These are phyloP conservation scores for Pleurotus tuoliensis DNA, from an alignment of 768 basidiomycete genomes.

Conservation along the genomic window DNA sequence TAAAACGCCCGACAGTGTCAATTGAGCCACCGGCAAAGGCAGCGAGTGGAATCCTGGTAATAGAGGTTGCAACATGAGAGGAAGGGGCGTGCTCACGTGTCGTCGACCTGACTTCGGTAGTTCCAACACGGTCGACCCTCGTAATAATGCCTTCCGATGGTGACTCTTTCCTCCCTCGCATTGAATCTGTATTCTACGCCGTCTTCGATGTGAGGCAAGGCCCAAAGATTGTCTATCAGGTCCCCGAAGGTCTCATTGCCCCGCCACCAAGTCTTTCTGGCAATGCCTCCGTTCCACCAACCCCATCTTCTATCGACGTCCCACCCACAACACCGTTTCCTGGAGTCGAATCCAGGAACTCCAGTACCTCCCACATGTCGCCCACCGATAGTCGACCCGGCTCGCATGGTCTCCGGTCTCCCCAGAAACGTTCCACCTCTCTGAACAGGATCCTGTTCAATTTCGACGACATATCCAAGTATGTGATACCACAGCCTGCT, in stretches of 20 bases:
- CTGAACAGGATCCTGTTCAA: slow-evolving; percentile 66
- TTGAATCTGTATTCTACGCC: slow-evolving; percentile 91
- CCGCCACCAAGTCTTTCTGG: slow-evolving; percentile 22
- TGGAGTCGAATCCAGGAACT: slow-evolving; percentile 38
- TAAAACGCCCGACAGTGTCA: slow-evolving; percentile 74
- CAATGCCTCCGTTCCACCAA: slow-evolving; percentile 33
- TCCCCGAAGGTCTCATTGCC: slow-evolving; percentile 87
- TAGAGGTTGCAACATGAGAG: neutral
- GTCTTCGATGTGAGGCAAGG: slow-evolving; percentile 85
- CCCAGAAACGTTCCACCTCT: slow-evolving; percentile 46
- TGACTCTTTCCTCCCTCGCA: slow-evolving; percentile 74
- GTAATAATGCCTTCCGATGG: slow-evolving; percentile 39
- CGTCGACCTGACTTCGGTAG: neutral
- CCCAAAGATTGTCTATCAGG: slow-evolving; percentile 88
- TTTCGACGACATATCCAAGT: slow-evolving; percentile 89
- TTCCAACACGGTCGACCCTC: neutral
- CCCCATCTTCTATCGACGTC: slow-evolving; percentile 32
- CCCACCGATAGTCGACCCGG: slow-evolving; percentile 40
- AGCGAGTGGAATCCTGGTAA: slow-evolving; percentile 52
- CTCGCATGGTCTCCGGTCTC: slow-evolving; percentile 39
- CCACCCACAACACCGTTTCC: slow-evolving; percentile 18
- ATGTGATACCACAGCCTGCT: slow-evolving; percentile 85
- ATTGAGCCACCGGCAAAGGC: slow-evolving; percentile 58
- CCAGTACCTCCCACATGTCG: slow-evolving; percentile 49
- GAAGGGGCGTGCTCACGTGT: no score